phyloP scores from a whole-genome alignment of 257 asterid genomes.

The Fraxinus pennsylvanica region DNA sequence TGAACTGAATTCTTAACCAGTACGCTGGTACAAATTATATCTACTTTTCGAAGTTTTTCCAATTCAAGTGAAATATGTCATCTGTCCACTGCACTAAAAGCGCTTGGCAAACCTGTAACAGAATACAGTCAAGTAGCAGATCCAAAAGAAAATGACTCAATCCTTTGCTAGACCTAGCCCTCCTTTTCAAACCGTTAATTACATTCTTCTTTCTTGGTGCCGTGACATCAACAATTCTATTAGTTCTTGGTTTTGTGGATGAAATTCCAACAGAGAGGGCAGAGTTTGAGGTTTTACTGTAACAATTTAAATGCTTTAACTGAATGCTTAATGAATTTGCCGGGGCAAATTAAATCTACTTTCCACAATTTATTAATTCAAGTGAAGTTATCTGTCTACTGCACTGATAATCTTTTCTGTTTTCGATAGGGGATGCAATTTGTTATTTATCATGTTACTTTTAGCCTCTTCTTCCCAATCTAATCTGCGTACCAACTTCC shows the following conservation, averaged over 20 bases:
- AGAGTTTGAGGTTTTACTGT: not conserved
- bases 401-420: not conserved
- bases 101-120: not conserved
- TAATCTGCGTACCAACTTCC: not conserved
- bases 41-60: not conserved
- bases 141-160: not conserved
- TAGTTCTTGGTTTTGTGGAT: not conserved
- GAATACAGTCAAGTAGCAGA: not conserved
- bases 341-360: not conserved
- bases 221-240: not conserved
- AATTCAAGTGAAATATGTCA: not conserved
- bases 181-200: not conserved
- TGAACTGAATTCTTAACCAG: constrained; percentile 18
- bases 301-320: not conserved
- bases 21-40: not conserved
- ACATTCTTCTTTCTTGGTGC: not conserved
- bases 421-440: not conserved
- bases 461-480: not conserved
- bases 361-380: not conserved
- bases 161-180: not conserved
- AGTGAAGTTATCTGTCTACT: not conserved
- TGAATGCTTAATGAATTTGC: constrained; percentile 9
- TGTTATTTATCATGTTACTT: not conserved
- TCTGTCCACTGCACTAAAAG: not conserved
- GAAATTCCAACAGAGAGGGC: not conserved